Percentiles rank a stretch among this genome's conserved stretches.
phyloP scores from a whole-genome alignment of 345 rosid genomes.

The Trapa bicornis region DNA sequence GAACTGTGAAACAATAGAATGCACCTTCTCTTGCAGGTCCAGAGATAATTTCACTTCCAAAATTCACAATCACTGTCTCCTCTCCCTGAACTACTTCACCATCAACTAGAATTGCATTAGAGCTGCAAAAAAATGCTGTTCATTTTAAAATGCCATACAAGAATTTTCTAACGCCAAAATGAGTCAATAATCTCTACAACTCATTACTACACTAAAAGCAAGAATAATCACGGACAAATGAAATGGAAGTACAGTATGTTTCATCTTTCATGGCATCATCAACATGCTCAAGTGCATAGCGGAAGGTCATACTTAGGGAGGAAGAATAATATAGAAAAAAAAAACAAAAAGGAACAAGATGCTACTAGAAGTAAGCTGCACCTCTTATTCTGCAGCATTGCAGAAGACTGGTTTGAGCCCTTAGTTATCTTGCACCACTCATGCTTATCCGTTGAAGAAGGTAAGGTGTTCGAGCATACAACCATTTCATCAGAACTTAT shows the following conservation, averaged over 20 bases:
- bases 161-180: neutral
- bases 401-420: slow-evolving; percentile 42
- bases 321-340: neutral
- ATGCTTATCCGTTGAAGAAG: slow-evolving; percentile 33
- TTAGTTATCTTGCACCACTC: slow-evolving; percentile 80
- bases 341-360: neutral
- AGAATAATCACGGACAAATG: neutral
- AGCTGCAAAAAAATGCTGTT: slow-evolving; percentile 23
- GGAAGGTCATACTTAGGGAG: neutral
- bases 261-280: neutral
- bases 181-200: neutral
- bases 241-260: neutral
- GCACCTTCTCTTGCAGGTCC: slow-evolving; percentile 54
- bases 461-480: slow-evolving; percentile 39
- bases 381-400: slow-evolving; percentile 61
- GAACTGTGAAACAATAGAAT: slow-evolving; percentile 7
- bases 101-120: slow-evolving; percentile 14
- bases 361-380: slow-evolving; percentile 8
- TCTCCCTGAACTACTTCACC: slow-evolving; percentile 30
- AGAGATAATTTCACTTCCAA: slow-evolving; percentile 60
- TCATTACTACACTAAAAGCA: neutral
- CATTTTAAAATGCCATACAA: neutral
- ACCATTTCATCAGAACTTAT: slow-evolving; percentile 43
- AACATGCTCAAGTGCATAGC: neutral
- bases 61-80: slow-evolving; percentile 33